Base-by-base conservation (phyloP, 1,284 basidiomycete species). In the Ceratobasidium sp. region DNA sequence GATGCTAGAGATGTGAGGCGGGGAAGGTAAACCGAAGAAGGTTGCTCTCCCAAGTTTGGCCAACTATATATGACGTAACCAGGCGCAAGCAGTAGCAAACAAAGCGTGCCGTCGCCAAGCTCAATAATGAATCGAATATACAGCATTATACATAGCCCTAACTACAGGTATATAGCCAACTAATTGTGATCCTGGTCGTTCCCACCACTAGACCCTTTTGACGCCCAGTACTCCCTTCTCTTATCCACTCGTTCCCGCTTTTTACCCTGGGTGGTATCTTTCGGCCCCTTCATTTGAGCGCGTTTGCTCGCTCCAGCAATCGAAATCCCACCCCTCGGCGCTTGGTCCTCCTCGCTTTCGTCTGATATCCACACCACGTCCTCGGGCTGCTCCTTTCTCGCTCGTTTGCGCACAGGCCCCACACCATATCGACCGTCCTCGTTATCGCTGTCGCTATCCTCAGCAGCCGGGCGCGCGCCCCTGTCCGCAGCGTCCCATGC, bases 401-500 rank as follows among this genome's bases (percentile, higher is more conserved):
- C 51, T 27, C 62, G 51, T 49, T 66, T 74, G 46, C 29, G 27
- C 31, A 37, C 51, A 39, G 56, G 41, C 43, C 61, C 68, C 1
- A 71, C 68, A 27, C 68, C 68, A 49, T 71, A 71, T 24, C 68
- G 54, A 8, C 68, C 68, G 24, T 37, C 53, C 39, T 69, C 68
- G 19, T 43, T 56, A 31, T 71, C 68, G 29, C 54, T 71, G 9
- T 58, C 56, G 29, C 68, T 61, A 24, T 31, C 31, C 29, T 79
- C 79, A 6, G 76, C 74, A 19, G 82, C 82, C 1, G 79, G 76
- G 4, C 80, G 79, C 8, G 79, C 43, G 8, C 84, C 84, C 75
- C 81, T 80, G 24, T 88, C 86, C n/a, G 83, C 84, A 56, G 83
- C 81, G 51, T 81, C 80, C 82, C 82, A 83, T 8, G 79, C 85